A percentile compares a stretch with the other conserved stretches of the same genome.
These are phyloP conservation scores for Silene noctiflora DNA, from an alignment of 179 eudicot genomes.

Conservation along the genomic window DNA sequence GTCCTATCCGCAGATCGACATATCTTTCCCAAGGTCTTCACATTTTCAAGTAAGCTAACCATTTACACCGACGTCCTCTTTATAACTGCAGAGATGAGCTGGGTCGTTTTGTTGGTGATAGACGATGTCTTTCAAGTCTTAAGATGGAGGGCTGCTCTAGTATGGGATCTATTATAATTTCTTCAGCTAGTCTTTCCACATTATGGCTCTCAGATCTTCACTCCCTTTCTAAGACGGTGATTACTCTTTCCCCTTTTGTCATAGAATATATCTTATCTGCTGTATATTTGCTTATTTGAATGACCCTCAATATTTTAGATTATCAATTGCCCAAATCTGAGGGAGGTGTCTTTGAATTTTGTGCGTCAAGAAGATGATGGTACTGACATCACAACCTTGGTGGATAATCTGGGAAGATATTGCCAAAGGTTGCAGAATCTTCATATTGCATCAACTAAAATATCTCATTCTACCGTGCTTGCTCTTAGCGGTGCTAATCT, in stretches of 20 bases:
- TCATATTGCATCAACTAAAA: slow-evolving; percentile 68
- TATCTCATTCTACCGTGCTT: slow-evolving; percentile 72
- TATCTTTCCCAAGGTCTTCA: background rate
- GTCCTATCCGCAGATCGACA: too few relatives aligned
- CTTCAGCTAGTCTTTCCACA: slow-evolving; percentile 58
- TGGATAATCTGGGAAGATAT: slow-evolving; percentile 68
- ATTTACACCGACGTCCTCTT: slow-evolving; percentile 18
- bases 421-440: slow-evolving; percentile 77
- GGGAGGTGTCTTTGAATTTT: slow-evolving; percentile 75
- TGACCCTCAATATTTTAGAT: slow-evolving; percentile 35
- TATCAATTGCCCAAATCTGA: slow-evolving; percentile 73
- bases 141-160: slow-evolving; percentile 91
- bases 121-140: slow-evolving; percentile 64
- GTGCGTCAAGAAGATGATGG: slow-evolving; percentile 63
- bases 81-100: slow-evolving; percentile 70
- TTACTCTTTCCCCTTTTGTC: slow-evolving; percentile 14
- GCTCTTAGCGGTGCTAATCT: slow-evolving; percentile 74
- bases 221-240: slow-evolving; percentile 76
- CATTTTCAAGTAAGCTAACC: background rate
- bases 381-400: slow-evolving; percentile 64
- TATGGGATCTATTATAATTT: slow-evolving; percentile 58
- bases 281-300: slow-evolving; percentile 12
- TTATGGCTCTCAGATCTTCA: slow-evolving; percentile 93
- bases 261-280: background rate
- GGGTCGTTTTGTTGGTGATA: slow-evolving; percentile 85